Conservation (phyloP, 108 stramenopile species). For the Stephanodiscus triporus region DNA sequence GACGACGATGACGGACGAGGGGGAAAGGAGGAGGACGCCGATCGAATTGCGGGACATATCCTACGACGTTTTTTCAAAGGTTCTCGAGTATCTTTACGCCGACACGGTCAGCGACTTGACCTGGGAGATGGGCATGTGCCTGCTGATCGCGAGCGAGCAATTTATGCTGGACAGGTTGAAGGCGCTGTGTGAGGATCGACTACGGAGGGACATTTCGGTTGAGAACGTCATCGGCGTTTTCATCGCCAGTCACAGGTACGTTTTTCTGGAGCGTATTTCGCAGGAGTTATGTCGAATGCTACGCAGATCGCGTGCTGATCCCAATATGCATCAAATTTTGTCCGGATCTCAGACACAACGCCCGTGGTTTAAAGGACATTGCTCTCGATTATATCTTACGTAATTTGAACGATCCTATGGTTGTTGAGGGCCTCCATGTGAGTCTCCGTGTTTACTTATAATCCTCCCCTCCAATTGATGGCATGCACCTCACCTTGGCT, state of each 20-base stretch:
- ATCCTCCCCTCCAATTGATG: background rate
- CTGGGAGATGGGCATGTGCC: constrained; percentile 77
- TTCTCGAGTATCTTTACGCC: constrained; percentile 95
- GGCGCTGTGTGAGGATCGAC: constrained; percentile 88
- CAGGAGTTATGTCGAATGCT: background rate
- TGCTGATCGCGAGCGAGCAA: constrained; percentile 91
- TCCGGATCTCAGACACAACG: constrained; percentile 57
- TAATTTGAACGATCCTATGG: constrained; percentile 67
- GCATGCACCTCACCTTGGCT: background rate
- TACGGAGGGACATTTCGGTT: constrained; percentile 76
- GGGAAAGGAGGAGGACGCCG: constrained; percentile 33
- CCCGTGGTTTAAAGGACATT: constrained; percentile 83
- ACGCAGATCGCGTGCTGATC: background rate
- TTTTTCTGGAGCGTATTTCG: background rate
- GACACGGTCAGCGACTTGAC: constrained; percentile 79
- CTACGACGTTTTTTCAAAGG: constrained; percentile 83
- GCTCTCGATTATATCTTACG: constrained; percentile 85
- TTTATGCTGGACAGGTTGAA: constrained; percentile 93
- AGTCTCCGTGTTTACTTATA: background rate
- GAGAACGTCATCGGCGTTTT: constrained; percentile 84
- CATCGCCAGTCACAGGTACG: constrained; percentile 70
- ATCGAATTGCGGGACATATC: constrained; percentile 83
- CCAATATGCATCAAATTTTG: background rate
- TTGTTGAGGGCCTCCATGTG: constrained; percentile 62
- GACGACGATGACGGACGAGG: constrained; percentile 10